Base-by-base conservation (phyloP, 371 early-diverging fungal genomes). In the Encephalitozoon intestinalis region DNA sequence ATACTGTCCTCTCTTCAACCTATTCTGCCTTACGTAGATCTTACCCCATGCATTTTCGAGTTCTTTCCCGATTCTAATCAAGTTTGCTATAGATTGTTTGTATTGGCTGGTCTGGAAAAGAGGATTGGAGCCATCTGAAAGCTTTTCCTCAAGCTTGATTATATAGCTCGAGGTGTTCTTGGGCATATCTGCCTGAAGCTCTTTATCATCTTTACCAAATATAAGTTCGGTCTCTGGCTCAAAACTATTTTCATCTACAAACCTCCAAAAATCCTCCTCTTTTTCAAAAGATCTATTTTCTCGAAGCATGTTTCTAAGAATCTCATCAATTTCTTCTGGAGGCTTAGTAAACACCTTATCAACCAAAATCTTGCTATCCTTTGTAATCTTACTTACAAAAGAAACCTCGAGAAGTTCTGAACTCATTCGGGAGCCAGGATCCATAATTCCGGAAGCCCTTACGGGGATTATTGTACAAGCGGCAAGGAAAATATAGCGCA, bases 251-350 rank as follows among this genome's bases (percentile, higher is more conserved):
- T 34, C 15, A 3, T 15, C 34, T 2, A 58, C 58, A 34, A 58
- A 58, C 9, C 15, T 30, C 58, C 58, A 58, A n/a, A 58, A 58
- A 34, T 58, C 58, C 58, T 58, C n/a, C 5, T 58, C 58, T 30
- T 18, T 28, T 9, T 7, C 7, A 58, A 58, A 58, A 7, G 2
- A 8, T 15, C 21, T n/a, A 2, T 15, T 15, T 11, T n/a, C 28
- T 18, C 15, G 15, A 6, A 46, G 49, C 49, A 46, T 46, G 2
- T 46, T 1, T 12, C 7, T 41, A 28, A 53, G 23, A 15, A 53
- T 12, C 9, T 23, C 58, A 58, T 58, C 28, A 15, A 58, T 58
- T 11, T 28, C 34, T 34, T 58, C 58, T 34, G 58, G 18, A 58
- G 58, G 37, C 15, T 34, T 34, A 11, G 21, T 18, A 58, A 34